These are phyloP conservation scores for Scutellaria baicalensis DNA, from an alignment of 257 asterid genomes.

Conservation along the genomic window DNA sequence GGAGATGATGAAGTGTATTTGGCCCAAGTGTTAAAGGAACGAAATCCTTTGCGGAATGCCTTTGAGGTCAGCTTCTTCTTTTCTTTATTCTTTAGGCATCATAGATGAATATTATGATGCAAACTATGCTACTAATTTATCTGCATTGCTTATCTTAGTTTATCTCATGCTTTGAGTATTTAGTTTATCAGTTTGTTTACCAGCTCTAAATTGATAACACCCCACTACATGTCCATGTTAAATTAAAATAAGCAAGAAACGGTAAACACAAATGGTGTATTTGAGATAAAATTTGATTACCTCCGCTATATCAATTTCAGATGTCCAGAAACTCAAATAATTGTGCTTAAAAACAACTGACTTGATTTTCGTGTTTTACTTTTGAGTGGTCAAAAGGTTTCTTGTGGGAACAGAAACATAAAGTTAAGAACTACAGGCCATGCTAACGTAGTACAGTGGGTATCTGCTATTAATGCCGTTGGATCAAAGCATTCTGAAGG, in stretches of 20 bases:
- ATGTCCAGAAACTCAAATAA: background rate
- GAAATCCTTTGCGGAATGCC: constrained; percentile 71
- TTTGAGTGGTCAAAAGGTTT: constrained; percentile 45
- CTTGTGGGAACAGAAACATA: constrained; percentile 54
- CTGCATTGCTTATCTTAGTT: too few relatives aligned
- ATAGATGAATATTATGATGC: background rate
- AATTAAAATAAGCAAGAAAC: too few relatives aligned
- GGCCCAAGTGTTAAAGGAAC: constrained; percentile 48
- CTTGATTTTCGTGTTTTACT: background rate
- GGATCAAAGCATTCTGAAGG: constrained; percentile 58
- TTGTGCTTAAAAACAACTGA: constrained; percentile 4
- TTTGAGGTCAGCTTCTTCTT: constrained; percentile 54
- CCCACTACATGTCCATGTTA: too few relatives aligned
- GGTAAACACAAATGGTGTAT: background rate
- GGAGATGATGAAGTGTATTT: constrained; percentile 42
- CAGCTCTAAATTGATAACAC: too few relatives aligned
- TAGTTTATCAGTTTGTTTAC: too few relatives aligned
- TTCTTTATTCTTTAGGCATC: background rate
- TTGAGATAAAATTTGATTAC: background rate
- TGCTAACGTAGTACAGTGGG: constrained; percentile 64
- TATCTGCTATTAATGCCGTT: constrained; percentile 63
- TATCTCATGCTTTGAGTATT: too few relatives aligned
- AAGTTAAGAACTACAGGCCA: constrained; percentile 58
- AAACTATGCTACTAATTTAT: background rate
- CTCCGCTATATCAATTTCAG: background rate